Evolutionary conservation across 495 filamentous ascomycete genomes (phyloP), one percentile per base, ranked within the genome.

Genomic region (Xylaria intraflava): DNA sequence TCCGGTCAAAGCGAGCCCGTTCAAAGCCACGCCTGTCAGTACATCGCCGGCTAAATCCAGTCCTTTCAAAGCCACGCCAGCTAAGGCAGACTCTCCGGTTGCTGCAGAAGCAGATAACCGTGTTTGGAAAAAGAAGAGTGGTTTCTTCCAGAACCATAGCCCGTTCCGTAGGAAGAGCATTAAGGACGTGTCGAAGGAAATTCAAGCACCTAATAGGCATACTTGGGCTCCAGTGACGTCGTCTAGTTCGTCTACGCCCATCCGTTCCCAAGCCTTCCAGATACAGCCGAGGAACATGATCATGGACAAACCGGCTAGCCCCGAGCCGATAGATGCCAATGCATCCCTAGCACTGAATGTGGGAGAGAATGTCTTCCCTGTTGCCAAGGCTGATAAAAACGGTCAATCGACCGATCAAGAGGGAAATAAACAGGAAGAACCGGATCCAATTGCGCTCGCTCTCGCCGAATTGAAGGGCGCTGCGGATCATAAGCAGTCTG

Each of bases 301-400:
- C 36, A 50, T 71, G 29, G 69, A 78, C 31, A 72, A 69, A 53
- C 74, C 68, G 24, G 66, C 62, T 43, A 75, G 86, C 62, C 89
- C 90, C 1, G 94, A 99, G 46, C 93, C 90, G 2, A 90, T 92
- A 26, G 92, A 96, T 66, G 91, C 94, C 30, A 81, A 91, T 33
- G 88, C 94, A 41, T 95, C 87, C 68, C 84, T 96, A 63, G 92
- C 95, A 42, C 78, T 99, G n/a, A 96, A 96, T 66, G 81, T 99
- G 16, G 94, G 94, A 7, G 86, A 89, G 62, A 99, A 97, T 60
- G 90, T 97, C 22, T 97, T 99, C 70, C 85, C 95, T 60, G 91
- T 99, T 7, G 87, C 88, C n/a, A 87, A 87, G 6, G 87, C 90
- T 0, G 89, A 92, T 50, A 69, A 63, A 31, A 66, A 69, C 31